Evolutionary conservation across 768 basidiomycete species (phyloP).

Genomic region (Cantharellus cinnabarinus): DNA sequence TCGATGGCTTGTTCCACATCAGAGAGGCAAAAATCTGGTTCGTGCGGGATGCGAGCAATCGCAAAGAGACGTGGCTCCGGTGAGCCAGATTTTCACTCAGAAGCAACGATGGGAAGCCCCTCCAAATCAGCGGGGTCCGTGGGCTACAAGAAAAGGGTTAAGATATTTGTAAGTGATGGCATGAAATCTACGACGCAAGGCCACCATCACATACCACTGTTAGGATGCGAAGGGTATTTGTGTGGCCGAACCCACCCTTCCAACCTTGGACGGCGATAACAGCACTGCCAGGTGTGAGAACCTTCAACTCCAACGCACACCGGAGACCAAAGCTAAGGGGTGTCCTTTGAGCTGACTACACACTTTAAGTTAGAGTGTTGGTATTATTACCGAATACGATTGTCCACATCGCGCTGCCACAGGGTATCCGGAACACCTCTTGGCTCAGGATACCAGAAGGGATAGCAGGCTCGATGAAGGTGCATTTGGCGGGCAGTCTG

Average conservation of each 20-base stretch:
- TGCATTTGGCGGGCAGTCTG: conserved; percentile 94
- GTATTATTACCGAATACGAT: neutral
- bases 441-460: conserved; percentile 93
- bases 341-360: neutral
- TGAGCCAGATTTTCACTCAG: no score
- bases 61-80: no score
- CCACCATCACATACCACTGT: conserved; percentile 24
- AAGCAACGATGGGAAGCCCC: conserved; percentile 34
- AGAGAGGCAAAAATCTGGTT: no score
- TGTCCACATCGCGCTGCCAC: conserved; percentile 77
- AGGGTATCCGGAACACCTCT: conserved; percentile 69
- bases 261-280: conserved; percentile 97
- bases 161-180: neutral
- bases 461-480: conserved; percentile 90
- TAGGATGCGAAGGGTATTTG: conserved; percentile 72
- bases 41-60: no score
- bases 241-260: conserved; percentile 94
- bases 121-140: conserved; percentile 63
- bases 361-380: neutral
- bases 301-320: conserved; percentile 59
- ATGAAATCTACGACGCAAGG: neutral
- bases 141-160: conserved; percentile 18
- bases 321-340: conserved; percentile 49
- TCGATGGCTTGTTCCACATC: no score
- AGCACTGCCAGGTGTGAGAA: conserved; percentile 75